Evolutionary conservation across 441 rosid species (phyloP), one percentile per base, ranked within the genome.

Genomic region (Breynia disticha): DNA sequence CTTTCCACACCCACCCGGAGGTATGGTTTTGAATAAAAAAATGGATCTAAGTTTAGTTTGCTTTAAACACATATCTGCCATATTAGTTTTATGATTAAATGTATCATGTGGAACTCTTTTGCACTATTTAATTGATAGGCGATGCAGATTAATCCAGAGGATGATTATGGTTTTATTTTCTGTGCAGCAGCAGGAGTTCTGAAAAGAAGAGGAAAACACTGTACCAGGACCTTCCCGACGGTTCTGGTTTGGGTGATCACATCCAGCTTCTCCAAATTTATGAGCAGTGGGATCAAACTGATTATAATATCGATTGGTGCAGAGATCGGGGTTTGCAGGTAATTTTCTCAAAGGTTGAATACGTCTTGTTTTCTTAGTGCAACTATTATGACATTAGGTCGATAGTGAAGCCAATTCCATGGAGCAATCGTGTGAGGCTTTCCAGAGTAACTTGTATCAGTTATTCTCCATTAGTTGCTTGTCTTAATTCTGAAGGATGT

Each of bases 201-300:
- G 97, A 84, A 60, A 86, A 78, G 86, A 89, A 89, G 83, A 79
- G 90, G 73, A 93, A 90, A 70, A 84, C 72, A 39, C 35, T 73
- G 18, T 68, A 76, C 17, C 55, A 62, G 50, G 82, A 77, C 60
- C 96, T 89, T 74, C 97, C 97, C 54, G 93, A 84, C 72, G 99
- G 97, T 54, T 84, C 86, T 47, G 95, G 96, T 58, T 84, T 65
- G 63, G 99, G 99, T 62, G 99, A 93, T 72, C 97, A 93, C 75
- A 81, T 89, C 62, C 95, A 87, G 56, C 64, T 89, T 70, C 84
- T 93, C 45, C 97, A 93, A 76, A 83, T 93, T 63, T 93, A 47
- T 51, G 96, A 86, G 69, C 67, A 66, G 21, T 89, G 99, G 97
- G 86, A 81, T 72, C 76, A 72, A 62, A 68, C 59, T 54, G 77